Evolutionary conservation across 257 asterid species (phyloP), one percentile per base, ranked within the genome.

Genomic region (Cruciata laevipes): DNA sequence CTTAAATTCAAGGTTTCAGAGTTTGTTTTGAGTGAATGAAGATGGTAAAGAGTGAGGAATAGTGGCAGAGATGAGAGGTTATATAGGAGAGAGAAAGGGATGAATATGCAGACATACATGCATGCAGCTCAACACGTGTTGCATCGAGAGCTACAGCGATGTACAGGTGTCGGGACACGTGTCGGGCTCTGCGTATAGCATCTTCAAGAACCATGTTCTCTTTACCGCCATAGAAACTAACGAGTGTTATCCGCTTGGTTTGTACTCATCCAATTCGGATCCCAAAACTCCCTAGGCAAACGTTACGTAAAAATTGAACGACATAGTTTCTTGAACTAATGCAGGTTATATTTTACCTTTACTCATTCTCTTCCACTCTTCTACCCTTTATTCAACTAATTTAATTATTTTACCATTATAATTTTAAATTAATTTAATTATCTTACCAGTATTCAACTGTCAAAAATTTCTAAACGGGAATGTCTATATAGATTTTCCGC

Each of bases 131-230:
- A 5, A 31, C 60, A 74, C 80, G 83, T 78, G 83, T 14, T 9
- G 23, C 10, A 31, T n/a, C 18, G 66, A 12, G 68, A 8, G 77
- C 24, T 68, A 60, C 33, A 6, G 31, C 1, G 38, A 38, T 60
- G 69, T 62, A 74, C 83, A 78, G 53, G 77, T 78, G 77, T 65
- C 38, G 6, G 79, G 80, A 71, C 80, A 78, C 77, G 44, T 75
- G 83, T 75, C 67, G 37, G 37, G 4, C 0, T 21, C 52, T 67
- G 52, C 47, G 5, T 4, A 3, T 3, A 20, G 27, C 31, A 8
- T 8, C 10, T 20, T 62, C 66, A 8, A 17, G 27, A 25, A 61
- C 30, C 60, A 53, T 20, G 9, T 18, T 32, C 23, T 61, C 23
- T 61, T 32, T 20, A 53, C 27, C 55, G 60, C 13, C 27, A 18